phyloP scores from a whole-genome alignment of 2,329 filamentous ascomycete species.

The Triangularia setosa region DNA sequence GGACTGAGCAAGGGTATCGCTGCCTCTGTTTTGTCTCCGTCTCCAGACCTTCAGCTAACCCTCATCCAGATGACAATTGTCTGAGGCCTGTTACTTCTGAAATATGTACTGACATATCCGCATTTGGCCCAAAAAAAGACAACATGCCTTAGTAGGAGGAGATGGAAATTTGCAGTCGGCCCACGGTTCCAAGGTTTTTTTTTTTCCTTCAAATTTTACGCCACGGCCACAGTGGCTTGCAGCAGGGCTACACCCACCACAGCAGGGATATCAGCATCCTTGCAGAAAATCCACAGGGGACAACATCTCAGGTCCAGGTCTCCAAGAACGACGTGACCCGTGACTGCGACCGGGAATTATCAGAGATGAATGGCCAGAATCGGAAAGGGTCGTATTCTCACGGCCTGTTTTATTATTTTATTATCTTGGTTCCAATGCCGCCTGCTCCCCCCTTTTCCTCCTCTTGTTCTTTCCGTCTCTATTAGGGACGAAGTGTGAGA shows the following conservation, averaged over 20 bases:
- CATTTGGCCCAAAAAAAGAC: too few relatives aligned
- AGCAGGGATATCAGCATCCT: conserved; percentile 9
- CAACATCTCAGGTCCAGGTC: too few relatives aligned
- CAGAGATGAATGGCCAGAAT: neutral
- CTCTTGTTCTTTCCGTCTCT: neutral
- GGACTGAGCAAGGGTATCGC: neutral
- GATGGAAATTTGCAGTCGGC: neutral
- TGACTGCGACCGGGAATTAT: conserved; percentile 4
- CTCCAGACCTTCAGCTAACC: too few relatives aligned
- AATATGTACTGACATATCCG: too few relatives aligned
- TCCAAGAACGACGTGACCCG: conserved; percentile 4
- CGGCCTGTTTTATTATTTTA: neutral
- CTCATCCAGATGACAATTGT: too few relatives aligned
- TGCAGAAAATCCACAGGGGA: conserved; percentile 17
- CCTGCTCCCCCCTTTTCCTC: neutral
- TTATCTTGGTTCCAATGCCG: neutral
- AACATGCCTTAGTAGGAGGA: neutral
- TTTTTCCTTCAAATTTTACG: conserved; percentile 3
- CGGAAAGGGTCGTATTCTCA: neutral
- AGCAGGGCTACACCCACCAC: neutral
- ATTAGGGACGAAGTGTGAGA: neutral
- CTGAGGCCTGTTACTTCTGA: too few relatives aligned
- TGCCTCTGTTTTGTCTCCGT: neutral
- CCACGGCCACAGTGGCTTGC: conserved; percentile 11
- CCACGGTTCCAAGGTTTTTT: neutral